phyloP scores from a whole-genome alignment of 352 stramenopile genomes.

The Pythium myriotylum region DNA sequence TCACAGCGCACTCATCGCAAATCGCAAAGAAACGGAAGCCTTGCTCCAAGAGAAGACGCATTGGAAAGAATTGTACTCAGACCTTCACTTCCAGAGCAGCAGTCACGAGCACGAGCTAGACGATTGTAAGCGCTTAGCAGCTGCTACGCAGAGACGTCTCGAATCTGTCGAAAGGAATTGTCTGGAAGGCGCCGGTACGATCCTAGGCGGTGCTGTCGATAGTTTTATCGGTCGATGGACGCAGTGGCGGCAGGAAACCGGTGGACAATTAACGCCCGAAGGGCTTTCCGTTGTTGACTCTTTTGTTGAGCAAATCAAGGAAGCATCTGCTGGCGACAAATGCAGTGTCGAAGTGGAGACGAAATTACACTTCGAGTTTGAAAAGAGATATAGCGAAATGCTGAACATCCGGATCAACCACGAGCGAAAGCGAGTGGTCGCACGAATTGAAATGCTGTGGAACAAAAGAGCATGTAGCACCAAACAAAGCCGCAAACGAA shows the following conservation, averaged over 20 bases:
- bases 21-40: slow-evolving; percentile 33
- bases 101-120: slow-evolving; percentile 37
- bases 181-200: no score
- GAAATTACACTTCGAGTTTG: slow-evolving; percentile 50
- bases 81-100: slow-evolving; percentile 44
- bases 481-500: slow-evolving; percentile 5
- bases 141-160: slow-evolving; percentile 31
- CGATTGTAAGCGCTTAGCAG: slow-evolving; percentile 36
- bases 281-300: slow-evolving; percentile 3
- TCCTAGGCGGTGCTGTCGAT: background rate
- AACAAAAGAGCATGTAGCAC: slow-evolving; percentile 8
- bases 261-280: background rate
- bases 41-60: slow-evolving; percentile 37
- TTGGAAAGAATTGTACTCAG: slow-evolving; percentile 43
- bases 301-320: background rate
- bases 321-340: background rate
- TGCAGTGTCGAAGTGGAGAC: slow-evolving; percentile 23
- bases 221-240: slow-evolving; percentile 5
- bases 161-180: slow-evolving; percentile 7
- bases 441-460: slow-evolving; percentile 56
- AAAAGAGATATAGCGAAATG: slow-evolving; percentile 54
- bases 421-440: slow-evolving; percentile 55
- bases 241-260: background rate
- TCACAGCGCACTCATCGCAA: slow-evolving; percentile 39
- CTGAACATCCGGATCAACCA: slow-evolving; percentile 56